Conservation (phyloP, 2,329 filamentous ascomycete species). For the Fusarium pininemorale region DNA sequence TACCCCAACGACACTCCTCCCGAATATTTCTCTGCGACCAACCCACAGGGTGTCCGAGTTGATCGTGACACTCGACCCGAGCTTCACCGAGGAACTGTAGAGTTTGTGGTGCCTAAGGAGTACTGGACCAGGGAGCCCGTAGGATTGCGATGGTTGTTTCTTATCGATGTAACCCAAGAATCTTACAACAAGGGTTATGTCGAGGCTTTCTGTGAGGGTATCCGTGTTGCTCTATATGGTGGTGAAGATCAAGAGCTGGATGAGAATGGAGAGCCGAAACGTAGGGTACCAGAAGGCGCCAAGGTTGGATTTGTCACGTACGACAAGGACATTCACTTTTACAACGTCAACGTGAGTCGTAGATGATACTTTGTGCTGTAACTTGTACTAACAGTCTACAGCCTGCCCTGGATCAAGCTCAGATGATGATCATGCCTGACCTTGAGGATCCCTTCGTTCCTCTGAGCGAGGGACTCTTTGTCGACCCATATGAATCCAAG, state of each 20-base stretch:
- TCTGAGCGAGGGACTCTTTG: conserved; percentile 89
- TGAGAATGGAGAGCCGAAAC: conserved; percentile 62
- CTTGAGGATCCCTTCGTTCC: conserved; percentile 96
- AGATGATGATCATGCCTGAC: conserved; percentile 99
- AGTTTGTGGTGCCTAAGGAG: conserved; percentile 96
- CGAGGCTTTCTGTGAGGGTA: conserved; percentile 89
- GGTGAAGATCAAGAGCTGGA: conserved; percentile 61
- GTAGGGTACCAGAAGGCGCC: conserved; percentile 76
- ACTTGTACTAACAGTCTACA: conserved; percentile 47
- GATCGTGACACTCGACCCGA: conserved; percentile 91
- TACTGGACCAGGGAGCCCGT: conserved; percentile 97
- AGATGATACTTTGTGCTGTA: not conserved
- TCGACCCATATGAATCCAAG: conserved; percentile 91
- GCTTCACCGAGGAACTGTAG: conserved; percentile 89
- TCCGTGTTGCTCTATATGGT: conserved; percentile 85
- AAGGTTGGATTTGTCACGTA: conserved; percentile 96
- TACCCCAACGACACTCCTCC: conserved; percentile 93
- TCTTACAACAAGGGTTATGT: conserved; percentile 90
- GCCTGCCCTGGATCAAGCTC: conserved; percentile 82
- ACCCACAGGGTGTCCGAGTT: conserved; percentile 84
- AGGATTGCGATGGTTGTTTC: conserved; percentile 85
- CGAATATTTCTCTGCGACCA: conserved; percentile 94
- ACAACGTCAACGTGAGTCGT: conserved; percentile 82
- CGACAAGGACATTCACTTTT: conserved; percentile 97
- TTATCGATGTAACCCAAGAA: conserved; percentile 94